Evolutionary conservation across 345 rosid species (phyloP).

Genomic region (Pseudoturritis turrita): DNA sequence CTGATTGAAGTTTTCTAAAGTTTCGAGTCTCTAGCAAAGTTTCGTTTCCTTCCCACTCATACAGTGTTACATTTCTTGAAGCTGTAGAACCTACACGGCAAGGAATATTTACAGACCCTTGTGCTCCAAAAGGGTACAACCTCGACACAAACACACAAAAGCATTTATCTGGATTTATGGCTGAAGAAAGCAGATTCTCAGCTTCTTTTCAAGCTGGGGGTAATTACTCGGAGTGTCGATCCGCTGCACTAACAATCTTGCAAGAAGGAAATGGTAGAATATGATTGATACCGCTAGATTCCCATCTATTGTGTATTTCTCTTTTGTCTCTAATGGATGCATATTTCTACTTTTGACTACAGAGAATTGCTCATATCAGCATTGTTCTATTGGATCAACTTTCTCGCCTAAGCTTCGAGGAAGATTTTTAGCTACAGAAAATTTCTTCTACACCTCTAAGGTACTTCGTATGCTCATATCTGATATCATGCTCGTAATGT

Average conservation of each 20-base stretch:
- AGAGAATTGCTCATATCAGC: conserved; percentile 67
- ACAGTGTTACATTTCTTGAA: conserved; percentile 28
- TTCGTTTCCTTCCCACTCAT: background rate
- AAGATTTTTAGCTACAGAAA: conserved; percentile 82
- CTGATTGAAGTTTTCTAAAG: background rate
- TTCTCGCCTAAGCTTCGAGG: conserved; percentile 85
- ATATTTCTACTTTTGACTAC: conserved; percentile 21
- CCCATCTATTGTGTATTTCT: background rate
- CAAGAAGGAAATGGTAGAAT: conserved; percentile 72
- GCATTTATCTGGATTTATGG: conserved; percentile 45
- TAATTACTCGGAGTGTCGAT: conserved; percentile 91
- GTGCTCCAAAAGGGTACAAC: conserved; percentile 78
- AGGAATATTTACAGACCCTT: conserved; percentile 56
- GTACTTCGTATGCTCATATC: conserved; percentile 33
- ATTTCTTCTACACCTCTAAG: conserved; percentile 88
- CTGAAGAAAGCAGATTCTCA: conserved; percentile 35
- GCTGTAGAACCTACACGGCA: conserved; percentile 39
- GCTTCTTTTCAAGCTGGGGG: conserved; percentile 57
- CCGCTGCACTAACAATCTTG: conserved; percentile 67
- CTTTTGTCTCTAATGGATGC: background rate
- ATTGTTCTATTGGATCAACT: conserved; percentile 71
- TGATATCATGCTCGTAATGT: background rate
- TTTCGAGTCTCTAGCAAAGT: background rate
- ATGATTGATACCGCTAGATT: background rate
- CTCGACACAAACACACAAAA: conserved; percentile 34